Conservation (phyloP, 2,329 filamentous ascomycete genomes). For the Venturia pyrina region DNA sequence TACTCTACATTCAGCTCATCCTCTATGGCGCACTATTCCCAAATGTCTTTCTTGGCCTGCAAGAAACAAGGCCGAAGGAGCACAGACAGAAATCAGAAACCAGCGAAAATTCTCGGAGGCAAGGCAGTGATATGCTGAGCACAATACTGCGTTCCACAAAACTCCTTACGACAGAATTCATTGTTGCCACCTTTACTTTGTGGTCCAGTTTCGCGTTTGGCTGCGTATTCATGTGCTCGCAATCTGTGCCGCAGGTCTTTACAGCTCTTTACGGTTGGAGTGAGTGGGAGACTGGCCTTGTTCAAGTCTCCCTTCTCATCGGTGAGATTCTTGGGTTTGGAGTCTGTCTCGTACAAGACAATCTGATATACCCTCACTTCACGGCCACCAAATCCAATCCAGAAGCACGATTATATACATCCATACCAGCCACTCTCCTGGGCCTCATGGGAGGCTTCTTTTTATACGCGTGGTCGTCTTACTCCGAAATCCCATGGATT, state of each 20-base stretch:
- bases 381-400: conserved; percentile 22
- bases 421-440: conserved; percentile 33
- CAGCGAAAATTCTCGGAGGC: background rate
- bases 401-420: conserved; percentile 37
- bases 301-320: conserved; percentile 36
- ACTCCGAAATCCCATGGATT: conserved; percentile 35
- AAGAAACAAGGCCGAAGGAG: conserved; percentile 33
- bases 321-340: conserved; percentile 35
- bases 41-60: conserved; percentile 30
- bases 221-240: conserved; percentile 41
- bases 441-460: conserved; percentile 41
- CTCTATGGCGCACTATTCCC: conserved; percentile 34
- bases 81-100: background rate
- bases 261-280: conserved; percentile 29
- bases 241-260: conserved; percentile 37
- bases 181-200: conserved; percentile 37
- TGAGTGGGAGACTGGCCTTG: conserved; percentile 33
- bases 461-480: conserved; percentile 41
- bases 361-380: conserved; percentile 15
- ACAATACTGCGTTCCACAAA: conserved; percentile 23
- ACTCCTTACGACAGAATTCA: conserved; percentile 40
- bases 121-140: background rate
- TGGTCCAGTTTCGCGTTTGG: conserved; percentile 40
- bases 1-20: conserved; percentile 11
- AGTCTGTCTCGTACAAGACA: conserved; percentile 25